Evolutionary conservation across 176 grass and related monocot species (phyloP), one percentile per base, ranked within the genome.

Genomic region (Paspalum notatum): DNA sequence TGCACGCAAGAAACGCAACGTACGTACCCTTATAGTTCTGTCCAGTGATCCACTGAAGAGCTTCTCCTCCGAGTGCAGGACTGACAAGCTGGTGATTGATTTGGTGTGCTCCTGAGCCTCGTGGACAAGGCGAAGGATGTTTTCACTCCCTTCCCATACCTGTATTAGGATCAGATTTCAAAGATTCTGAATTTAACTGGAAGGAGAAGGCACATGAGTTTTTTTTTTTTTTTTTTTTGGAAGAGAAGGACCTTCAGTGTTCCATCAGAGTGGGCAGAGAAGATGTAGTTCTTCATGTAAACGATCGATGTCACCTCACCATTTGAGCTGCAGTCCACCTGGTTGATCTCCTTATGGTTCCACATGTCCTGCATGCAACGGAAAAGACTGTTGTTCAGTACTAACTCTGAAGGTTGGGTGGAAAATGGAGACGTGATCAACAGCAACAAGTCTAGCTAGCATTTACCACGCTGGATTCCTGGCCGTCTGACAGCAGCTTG

Each of bases 201-300:
- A 32, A 32, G 32, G 32, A 32, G 32, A 32, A 32, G 32, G 32
- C 3, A 32, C 32, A 32, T 32, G 32, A 32, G 32, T 32, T 32
- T 32, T 32, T 2, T 32, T 32, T 32, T 32, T 32, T 32, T 32
- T 32, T 32, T 3, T 32, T 32, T 32, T 32, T 49, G 47, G 12
- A 49, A 49, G 12, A 49, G 48, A 12, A 50, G 3, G 48, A 93
- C 91, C 91, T 93, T 90, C 5, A 93, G 76, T n/a, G 62, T 88
- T 62, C 91, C 91, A 37, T 93, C 88, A 17, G 79, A 85, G 49
- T 93, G 91, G 12, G 85, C 91, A 13, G 91, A 93, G 73, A 93
- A 83, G 75, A 93, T 90, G 74, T 39, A 85, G 12, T 59, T 80
- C 57, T 90, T 93, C 48, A 83, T 75, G 64, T 90, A 85, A 25